These are phyloP conservation scores for Gossypium raimondii DNA, from an alignment of 345 rosid species.

Conservation along the genomic window DNA sequence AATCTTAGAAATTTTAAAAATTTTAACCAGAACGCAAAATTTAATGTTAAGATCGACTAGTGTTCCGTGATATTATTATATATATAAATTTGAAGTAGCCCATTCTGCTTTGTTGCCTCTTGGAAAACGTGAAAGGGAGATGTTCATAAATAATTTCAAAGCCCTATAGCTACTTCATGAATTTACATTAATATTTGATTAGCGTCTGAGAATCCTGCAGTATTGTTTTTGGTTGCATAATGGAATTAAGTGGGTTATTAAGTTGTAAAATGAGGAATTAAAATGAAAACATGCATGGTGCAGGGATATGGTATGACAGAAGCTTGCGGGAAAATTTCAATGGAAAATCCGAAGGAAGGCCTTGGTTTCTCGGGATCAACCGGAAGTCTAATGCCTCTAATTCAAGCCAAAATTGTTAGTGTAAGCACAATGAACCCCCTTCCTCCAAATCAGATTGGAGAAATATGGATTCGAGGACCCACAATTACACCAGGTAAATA, in stretches of 20 bases:
- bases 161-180: too few relatives aligned
- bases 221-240: neutral
- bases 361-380: slow-evolving; percentile 42
- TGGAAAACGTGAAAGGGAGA: too few relatives aligned
- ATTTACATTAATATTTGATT: neutral
- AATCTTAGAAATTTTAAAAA: too few relatives aligned
- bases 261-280: neutral
- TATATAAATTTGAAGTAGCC: too few relatives aligned
- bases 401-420: slow-evolving; percentile 64
- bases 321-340: slow-evolving; percentile 69
- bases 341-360: slow-evolving; percentile 48
- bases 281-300: neutral
- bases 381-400: slow-evolving; percentile 76
- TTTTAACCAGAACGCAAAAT: too few relatives aligned
- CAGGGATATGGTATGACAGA: slow-evolving; percentile 94
- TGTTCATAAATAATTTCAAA: too few relatives aligned
- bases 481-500: slow-evolving; percentile 56
- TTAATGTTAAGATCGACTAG: too few relatives aligned
- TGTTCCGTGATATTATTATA: too few relatives aligned
- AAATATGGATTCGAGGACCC: slow-evolving; percentile 80
- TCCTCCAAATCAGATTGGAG: slow-evolving; percentile 64
- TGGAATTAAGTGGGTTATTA: neutral
- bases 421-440: slow-evolving; percentile 47
- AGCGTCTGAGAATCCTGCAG: neutral
- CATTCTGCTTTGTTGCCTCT: too few relatives aligned